phyloP scores from a whole-genome alignment of 2,329 filamentous ascomycete genomes.

The Trichocomaceae sp. region DNA sequence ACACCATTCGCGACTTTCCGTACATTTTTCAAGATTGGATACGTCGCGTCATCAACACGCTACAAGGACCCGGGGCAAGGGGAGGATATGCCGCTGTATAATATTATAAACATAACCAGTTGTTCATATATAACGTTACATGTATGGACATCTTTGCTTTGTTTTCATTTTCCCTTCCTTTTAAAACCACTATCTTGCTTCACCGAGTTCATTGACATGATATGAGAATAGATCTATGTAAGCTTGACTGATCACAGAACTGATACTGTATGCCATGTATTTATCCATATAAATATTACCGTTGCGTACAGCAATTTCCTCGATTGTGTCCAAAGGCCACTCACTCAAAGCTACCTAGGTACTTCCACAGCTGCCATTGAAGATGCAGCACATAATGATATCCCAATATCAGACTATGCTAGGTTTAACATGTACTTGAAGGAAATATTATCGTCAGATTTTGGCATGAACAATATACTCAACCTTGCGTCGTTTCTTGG shows the following conservation, averaged over 20 bases:
- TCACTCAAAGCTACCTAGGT: too few relatives aligned
- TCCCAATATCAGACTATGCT: too few relatives aligned
- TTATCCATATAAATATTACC: too few relatives aligned
- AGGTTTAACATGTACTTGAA: background rate
- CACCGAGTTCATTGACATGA: background rate
- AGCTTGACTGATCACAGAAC: background rate
- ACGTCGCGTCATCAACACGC: conserved; percentile 69
- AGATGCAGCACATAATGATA: too few relatives aligned
- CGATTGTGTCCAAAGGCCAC: too few relatives aligned
- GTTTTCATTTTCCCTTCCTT: background rate
- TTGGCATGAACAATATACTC: too few relatives aligned
- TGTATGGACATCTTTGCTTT: background rate
- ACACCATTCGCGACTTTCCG: conserved; percentile 84
- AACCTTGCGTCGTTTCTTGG: background rate
- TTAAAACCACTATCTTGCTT: background rate
- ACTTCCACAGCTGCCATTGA: too few relatives aligned
- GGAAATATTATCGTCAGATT: background rate
- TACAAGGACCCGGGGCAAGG: conserved; percentile 72
- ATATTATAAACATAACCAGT: conserved; percentile 16
- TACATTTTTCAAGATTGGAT: conserved; percentile 88
- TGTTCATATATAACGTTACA: background rate
- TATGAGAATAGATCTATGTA: background rate
- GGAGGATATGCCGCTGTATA: conserved; percentile 94
- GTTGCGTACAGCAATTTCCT: too few relatives aligned
- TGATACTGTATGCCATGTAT: too few relatives aligned